Percentiles rank a stretch among this genome's conserved stretches.
Evolutionary conservation across 169 alveolate species (phyloP).

Genomic region (Plasmodium inui): DNA sequence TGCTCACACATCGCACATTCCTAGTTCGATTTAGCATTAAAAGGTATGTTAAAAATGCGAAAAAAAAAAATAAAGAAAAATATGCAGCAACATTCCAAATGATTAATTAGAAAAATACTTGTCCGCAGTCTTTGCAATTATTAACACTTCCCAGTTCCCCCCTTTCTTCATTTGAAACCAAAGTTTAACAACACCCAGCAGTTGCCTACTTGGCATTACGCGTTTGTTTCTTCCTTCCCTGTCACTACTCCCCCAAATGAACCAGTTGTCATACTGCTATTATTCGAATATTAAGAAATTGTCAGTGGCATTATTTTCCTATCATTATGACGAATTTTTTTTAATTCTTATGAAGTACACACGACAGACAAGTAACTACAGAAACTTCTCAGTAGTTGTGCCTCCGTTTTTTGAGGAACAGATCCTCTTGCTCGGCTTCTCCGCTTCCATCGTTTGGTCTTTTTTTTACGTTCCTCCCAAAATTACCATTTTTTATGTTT

Average conservation of each 20-base stretch:
- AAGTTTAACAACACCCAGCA: not conserved
- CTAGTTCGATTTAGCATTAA: not conserved
- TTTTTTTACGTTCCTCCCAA: slow-evolving; percentile 23
- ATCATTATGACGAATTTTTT: not conserved
- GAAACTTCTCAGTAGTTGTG: not conserved
- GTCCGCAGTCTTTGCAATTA: not conserved
- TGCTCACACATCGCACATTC: not conserved
- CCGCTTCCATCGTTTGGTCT: slow-evolving; percentile 1
- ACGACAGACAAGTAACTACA: not conserved
- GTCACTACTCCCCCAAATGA: not conserved
- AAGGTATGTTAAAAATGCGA: slow-evolving; percentile 8
- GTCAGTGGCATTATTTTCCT: not conserved
- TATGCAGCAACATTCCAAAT: not conserved
- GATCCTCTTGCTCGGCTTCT: not conserved
- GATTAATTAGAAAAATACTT: not conserved
- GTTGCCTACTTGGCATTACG: not conserved
- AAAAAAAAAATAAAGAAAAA: not conserved
- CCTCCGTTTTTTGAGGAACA: slow-evolving; percentile 5
- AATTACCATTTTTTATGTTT: not conserved
- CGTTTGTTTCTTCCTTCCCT: not conserved
- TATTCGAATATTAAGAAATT: not conserved
- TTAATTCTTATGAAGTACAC: not conserved
- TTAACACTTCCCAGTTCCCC: not conserved
- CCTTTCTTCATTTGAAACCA: not conserved
- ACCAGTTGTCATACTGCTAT: not conserved